These are phyloP conservation scores for Fusarium circinatum DNA, from an alignment of 2,329 filamentous ascomycete genomes.

Conservation along the genomic window DNA sequence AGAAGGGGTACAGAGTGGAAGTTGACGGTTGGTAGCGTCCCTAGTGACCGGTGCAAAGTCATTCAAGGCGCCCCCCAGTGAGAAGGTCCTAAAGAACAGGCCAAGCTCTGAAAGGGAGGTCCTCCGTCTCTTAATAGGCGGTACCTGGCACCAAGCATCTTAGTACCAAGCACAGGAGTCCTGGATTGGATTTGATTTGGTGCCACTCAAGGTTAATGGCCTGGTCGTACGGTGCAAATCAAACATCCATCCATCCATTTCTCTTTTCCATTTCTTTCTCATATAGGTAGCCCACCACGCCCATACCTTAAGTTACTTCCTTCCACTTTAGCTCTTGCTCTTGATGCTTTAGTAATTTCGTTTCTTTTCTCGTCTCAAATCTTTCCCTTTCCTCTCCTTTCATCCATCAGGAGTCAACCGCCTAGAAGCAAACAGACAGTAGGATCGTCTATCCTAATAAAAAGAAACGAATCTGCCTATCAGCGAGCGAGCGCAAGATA, in stretches of 20 bases:
- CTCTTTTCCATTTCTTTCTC: conserved; percentile 16
- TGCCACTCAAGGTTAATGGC: conserved; percentile 36
- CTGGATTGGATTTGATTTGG: conserved; percentile 25
- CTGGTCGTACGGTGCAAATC: conserved; percentile 45
- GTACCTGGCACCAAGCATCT: conserved; percentile 37
- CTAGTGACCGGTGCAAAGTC: conserved; percentile 21
- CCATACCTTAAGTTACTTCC: conserved; percentile 21
- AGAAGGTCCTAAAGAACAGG: conserved; percentile 14
- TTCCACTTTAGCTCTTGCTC: conserved; percentile 33
- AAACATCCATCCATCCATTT: conserved; percentile 27
- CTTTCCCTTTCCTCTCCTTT: conserved; percentile 12
- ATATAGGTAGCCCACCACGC: conserved; percentile 40
- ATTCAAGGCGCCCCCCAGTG: conserved; percentile 7
- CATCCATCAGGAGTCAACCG: conserved; percentile 3
- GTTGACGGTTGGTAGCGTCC: conserved; percentile 6
- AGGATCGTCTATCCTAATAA: conserved; percentile 24
- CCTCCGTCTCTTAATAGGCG: conserved; percentile 12
- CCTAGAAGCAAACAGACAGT: conserved; percentile 6
- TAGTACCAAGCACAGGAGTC: conserved; percentile 37
- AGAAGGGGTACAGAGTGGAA: conserved; percentile 31
- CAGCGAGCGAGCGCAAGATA: conserved; percentile 30
- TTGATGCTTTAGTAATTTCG: conserved; percentile 38
- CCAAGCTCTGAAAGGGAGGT: conserved; percentile 38
- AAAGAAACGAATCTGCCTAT: conserved; percentile 22
- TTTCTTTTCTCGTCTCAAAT: conserved; percentile 32